phyloP scores from a whole-genome alignment of 495 filamentous ascomycete genomes.

The Aspergillus campestris region DNA sequence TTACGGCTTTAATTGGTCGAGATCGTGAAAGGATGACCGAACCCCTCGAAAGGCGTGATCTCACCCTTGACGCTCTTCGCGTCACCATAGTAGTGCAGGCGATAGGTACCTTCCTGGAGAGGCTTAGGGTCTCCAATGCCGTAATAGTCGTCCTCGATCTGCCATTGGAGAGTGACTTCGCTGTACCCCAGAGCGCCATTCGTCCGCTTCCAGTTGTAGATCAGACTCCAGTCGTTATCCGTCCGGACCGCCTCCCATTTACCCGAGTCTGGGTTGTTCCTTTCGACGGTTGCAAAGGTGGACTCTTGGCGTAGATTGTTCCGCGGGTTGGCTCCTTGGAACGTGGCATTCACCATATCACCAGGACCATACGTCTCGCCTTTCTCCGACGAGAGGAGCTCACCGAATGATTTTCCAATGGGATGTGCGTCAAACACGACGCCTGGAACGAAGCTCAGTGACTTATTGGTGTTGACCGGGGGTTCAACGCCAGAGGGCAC shows the following conservation, averaged over 20 bases:
- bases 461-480: constrained; percentile 73
- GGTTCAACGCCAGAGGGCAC: constrained; percentile 54
- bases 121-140: constrained; percentile 26
- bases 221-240: constrained; percentile 71
- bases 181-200: constrained; percentile 65
- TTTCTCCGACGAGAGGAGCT: constrained; percentile 52
- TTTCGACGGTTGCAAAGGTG: constrained; percentile 76
- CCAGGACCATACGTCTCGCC: constrained; percentile 46
- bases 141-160: constrained; percentile 53
- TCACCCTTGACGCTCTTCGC: constrained; percentile 59
- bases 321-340: constrained; percentile 84
- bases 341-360: constrained; percentile 51
- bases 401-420: constrained; percentile 68
- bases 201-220: constrained; percentile 74
- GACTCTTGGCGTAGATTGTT: constrained; percentile 75
- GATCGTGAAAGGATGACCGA: constrained; percentile 57
- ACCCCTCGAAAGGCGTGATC: constrained; percentile 68
- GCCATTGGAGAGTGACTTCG: constrained; percentile 73
- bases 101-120: constrained; percentile 56
- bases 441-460: constrained; percentile 69
- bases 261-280: constrained; percentile 36
- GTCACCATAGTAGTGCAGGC: constrained; percentile 81
- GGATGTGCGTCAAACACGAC: constrained; percentile 70
- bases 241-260: constrained; percentile 60
- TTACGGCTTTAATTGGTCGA: neutral